Base-by-base conservation (phyloP, 495 filamentous ascomycete species). In the Amorphotheca resinae region DNA sequence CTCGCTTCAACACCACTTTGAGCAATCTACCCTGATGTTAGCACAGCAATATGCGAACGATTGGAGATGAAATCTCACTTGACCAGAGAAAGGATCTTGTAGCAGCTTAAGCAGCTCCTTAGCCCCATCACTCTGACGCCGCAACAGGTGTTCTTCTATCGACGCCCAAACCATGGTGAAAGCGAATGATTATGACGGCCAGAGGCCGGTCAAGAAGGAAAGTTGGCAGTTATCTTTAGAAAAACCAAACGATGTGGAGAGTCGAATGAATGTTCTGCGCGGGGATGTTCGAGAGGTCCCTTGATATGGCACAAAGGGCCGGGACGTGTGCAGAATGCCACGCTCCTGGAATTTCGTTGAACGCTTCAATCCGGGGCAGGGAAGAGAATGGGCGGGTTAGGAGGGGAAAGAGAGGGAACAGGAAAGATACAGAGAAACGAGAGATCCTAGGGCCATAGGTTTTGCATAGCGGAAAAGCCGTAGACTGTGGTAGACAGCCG, bases 1-100 rank as follows among this genome's bases (percentile, higher is more conserved):
- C 87, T 84, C 44, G 86, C 78, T 60, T 76, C 77, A 50, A 96
- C 65, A 41, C 87, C 74, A 53, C 70, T 74, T 51, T 64, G 57
- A 18, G 53, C 51, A 16, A 65, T 53, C 62, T 64, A 43, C 12
- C 31, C 17, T 8, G 7, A 25, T 6, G 22, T 49, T 42, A 52
- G 47, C 22, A 20, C 47, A 39, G 45, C 22, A 48, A 11, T 5
- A 44, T 16, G 7, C 14, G 38, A 7, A 20, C 38, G 18, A 16
- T 30, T 23, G 9, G 33, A 7, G 20, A n/a, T n/a, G 21, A 43
- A 41, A 33, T 23, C 20, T 16, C 58, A 70, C 70, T 55, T 63
- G 59, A 21, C 60, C 55, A 41, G 57, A 55, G 43, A 70, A 74
- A 23, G 71, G 71, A 50, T 72, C 59, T 38, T 65, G 49, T 4